Evolutionary conservation across 768 basidiomycete species (phyloP).

Genomic region (Suillus tomentosus): DNA sequence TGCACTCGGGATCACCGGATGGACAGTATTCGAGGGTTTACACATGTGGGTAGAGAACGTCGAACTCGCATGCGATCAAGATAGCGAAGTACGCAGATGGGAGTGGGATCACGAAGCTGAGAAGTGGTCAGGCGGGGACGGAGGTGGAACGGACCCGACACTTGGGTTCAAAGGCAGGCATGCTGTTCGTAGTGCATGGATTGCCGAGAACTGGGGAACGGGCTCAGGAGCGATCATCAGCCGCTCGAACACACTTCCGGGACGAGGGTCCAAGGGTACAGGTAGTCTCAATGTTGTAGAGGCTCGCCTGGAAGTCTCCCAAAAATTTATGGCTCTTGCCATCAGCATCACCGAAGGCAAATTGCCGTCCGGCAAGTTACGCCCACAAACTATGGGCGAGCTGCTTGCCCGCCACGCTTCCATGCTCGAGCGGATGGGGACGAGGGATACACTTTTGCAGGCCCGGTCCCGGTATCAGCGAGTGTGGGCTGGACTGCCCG

Average conservation of each 20-base stretch:
- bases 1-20: slow-evolving; percentile 45
- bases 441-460: slow-evolving; percentile 47
- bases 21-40: slow-evolving; percentile 52
- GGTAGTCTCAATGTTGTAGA: slow-evolving; percentile 50
- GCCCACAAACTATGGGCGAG: slow-evolving; percentile 52
- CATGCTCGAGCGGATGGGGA: slow-evolving; percentile 64
- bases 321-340: slow-evolving; percentile 53
- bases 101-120: slow-evolving; percentile 69
- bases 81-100: slow-evolving; percentile 58
- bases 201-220: slow-evolving; percentile 65
- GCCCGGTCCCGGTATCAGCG: slow-evolving; percentile 60
- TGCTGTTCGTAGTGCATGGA: slow-evolving; percentile 70
- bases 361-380: slow-evolving; percentile 41
- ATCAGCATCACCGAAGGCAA: slow-evolving; percentile 47
- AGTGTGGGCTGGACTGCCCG: slow-evolving; percentile 52
- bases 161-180: slow-evolving; percentile 63
- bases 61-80: slow-evolving; percentile 46
- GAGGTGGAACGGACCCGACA: slow-evolving; percentile 72
- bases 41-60: slow-evolving; percentile 69
- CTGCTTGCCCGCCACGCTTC: slow-evolving; percentile 58
- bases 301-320: slow-evolving; percentile 54
- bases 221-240: slow-evolving; percentile 42
- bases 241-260: slow-evolving; percentile 38
- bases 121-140: slow-evolving; percentile 58
- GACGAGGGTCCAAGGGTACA: slow-evolving; percentile 33